Percentiles rank a stretch among this genome's conserved stretches.
Conservation (phyloP, 306 rosid genomes). For the Cyamopsis tetragonoloba region DNA sequence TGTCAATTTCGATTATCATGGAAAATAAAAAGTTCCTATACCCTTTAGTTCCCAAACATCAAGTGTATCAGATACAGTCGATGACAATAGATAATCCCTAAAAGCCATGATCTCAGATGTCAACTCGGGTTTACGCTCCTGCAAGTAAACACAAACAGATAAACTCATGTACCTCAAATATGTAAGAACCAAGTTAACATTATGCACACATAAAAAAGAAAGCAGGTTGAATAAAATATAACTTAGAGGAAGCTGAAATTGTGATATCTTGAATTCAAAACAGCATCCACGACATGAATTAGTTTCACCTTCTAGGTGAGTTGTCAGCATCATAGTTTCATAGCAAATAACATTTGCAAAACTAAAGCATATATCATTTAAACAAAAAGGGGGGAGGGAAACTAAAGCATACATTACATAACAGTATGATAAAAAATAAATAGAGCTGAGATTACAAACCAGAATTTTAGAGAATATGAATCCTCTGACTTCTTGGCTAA, state of each 20-base stretch:
- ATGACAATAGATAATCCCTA: conserved; percentile 86
- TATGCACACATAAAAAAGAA: conserved; percentile 7
- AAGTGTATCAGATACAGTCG: conserved; percentile 87
- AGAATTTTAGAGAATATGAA: conserved; percentile 92
- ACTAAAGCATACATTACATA: not conserved
- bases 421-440: conserved; percentile 9
- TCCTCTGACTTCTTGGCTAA: conserved; percentile 98
- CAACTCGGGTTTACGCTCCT: conserved; percentile 91
- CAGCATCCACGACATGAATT: not conserved
- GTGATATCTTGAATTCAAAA: not conserved
- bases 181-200: not conserved
- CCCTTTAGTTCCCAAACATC: conserved; percentile 99
- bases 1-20: not conserved
- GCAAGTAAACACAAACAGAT: conserved; percentile 30
- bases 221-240: not conserved
- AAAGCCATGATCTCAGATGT: conserved; percentile 89
- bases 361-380: not conserved
- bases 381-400: not conserved
- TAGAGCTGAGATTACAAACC: conserved; percentile 53
- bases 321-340: conserved; percentile 3
- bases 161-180: conserved; percentile 1
- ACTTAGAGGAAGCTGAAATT: conserved; percentile 1
- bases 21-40: conserved; percentile 29
- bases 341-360: not conserved
- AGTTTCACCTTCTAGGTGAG: not conserved